Base-by-base conservation (phyloP, 805 yeast species). In the Pichia nanzhaoensis region DNA sequence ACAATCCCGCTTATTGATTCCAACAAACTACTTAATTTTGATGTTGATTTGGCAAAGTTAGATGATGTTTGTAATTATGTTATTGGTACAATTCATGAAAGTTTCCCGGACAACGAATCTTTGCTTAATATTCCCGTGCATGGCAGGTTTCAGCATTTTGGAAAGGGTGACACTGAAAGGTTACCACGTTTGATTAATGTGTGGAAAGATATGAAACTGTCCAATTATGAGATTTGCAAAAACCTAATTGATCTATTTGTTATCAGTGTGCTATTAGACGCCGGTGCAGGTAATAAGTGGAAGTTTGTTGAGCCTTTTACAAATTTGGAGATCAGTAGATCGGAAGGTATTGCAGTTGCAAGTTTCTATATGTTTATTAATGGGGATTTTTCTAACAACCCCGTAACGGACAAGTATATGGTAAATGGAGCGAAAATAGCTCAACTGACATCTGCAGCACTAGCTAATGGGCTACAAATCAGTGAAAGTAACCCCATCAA, bases 231-330 rank as follows among this genome's bases (percentile, higher is more conserved):
- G 46, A 69, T 74, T 22, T 75, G 81, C 31, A 72, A 69, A 52
- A 71, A 75, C 37, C 60, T 80, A 34, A 66, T 80, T 44, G 85
- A 80, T 58, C 61, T 80, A 45, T 75, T 79, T 51, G 70, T 78
- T 3, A 73, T 80, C 30, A 75, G 82, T 47, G 86, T 80, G 4
- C 59, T 80, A 38, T 64, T 80, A 21, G 86, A 80, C 58, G 85
- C 85, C 4, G 86, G 86, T 19, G 84, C 85, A 0, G 86, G 85
- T 17, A 73, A 75, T 44, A 54, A 52, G 9, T 80, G 86, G 86
- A 58, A 55, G 35, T 80, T 66, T 53, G 53, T 48, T 2, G 82
- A 77, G 48, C 62, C 60, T 5, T 41, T 19, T 13, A 37, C 31
- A 24, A 63, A 60, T 9, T 56, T 58, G 34, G 59, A 57, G 22